Evolutionary conservation across 1,284 basidiomycete species (phyloP).

Genomic region (Cryptococcus hybrid): DNA sequence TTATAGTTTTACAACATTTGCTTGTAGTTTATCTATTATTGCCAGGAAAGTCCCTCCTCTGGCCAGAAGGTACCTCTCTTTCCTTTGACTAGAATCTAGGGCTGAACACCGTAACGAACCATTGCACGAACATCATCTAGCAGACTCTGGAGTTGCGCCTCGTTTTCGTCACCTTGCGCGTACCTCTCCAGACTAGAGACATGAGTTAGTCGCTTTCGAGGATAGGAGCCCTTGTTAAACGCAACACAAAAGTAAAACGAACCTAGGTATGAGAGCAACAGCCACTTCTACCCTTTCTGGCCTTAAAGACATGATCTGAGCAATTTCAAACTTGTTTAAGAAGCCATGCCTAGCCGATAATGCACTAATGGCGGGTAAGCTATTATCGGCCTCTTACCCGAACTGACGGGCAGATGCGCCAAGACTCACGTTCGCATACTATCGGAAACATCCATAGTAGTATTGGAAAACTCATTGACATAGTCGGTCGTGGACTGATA

Average conservation of each 20-base stretch:
- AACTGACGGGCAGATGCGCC: background rate
- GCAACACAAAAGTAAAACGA: slow-evolving; percentile 6
- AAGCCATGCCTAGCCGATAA: slow-evolving; percentile 31
- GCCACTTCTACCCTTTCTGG: slow-evolving; percentile 43
- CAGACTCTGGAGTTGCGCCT: slow-evolving; percentile 29
- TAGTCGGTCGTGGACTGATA: slow-evolving; percentile 42
- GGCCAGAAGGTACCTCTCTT: background rate
- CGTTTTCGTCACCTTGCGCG: slow-evolving; percentile 31
- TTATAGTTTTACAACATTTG: slow-evolving; percentile 8
- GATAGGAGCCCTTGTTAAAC: background rate
- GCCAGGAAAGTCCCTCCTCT: background rate
- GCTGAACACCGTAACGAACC: slow-evolving; percentile 25
- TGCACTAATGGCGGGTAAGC: slow-evolving; percentile 13
- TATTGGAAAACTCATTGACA: slow-evolving; percentile 39
- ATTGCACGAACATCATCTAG: slow-evolving; percentile 37
- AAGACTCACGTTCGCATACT: slow-evolving; percentile 41
- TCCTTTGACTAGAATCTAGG: slow-evolving; percentile 1
- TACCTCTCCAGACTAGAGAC: slow-evolving; percentile 39
- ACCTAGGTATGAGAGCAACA: slow-evolving; percentile 45
- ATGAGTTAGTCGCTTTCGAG: background rate
- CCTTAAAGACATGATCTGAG: slow-evolving; percentile 45
- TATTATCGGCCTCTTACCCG: background rate
- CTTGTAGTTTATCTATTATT: background rate
- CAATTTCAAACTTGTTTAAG: slow-evolving; percentile 46
- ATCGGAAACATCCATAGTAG: slow-evolving; percentile 25